These are phyloP conservation scores for Senecio squalidus DNA, from an alignment of 140 eudicot species.

Conservation along the genomic window DNA sequence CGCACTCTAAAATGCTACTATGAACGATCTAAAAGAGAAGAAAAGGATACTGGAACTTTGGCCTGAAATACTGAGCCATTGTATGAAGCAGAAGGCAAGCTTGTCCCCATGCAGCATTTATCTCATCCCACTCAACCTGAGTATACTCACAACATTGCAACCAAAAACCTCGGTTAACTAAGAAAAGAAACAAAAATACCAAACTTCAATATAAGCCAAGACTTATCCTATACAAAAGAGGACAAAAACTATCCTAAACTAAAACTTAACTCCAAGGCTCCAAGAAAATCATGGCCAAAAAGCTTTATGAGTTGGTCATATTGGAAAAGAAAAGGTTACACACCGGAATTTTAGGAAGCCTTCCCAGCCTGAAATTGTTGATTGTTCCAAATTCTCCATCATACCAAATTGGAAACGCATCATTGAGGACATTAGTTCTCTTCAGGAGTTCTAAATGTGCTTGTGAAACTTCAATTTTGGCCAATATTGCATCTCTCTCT, in stretches of 20 bases:
- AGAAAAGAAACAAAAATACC: neutral
- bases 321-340: too few species aligned
- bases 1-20: neutral
- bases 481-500: constrained; percentile 85
- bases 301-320: too few species aligned
- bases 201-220: neutral
- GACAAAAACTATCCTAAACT: neutral
- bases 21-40: neutral
- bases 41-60: constrained; percentile 92
- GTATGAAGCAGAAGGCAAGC: constrained; percentile 98
- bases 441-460: constrained; percentile 87
- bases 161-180: constrained; percentile 6
- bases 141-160: constrained; percentile 1
- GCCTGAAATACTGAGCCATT: constrained; percentile 89
- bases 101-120: constrained; percentile 99
- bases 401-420: constrained; percentile 85
- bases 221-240: neutral
- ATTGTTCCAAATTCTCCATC: constrained; percentile 98
- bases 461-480: constrained; percentile 92
- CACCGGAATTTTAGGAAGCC: constrained; percentile 90
- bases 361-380: constrained; percentile 88
- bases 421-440: constrained; percentile 83
- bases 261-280: too few species aligned
- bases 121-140: constrained; percentile 98
- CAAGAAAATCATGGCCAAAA: too few species aligned